Base-by-base conservation (phyloP, 176 grass and related monocot species). In the Cymbopogon citratus region DNA sequence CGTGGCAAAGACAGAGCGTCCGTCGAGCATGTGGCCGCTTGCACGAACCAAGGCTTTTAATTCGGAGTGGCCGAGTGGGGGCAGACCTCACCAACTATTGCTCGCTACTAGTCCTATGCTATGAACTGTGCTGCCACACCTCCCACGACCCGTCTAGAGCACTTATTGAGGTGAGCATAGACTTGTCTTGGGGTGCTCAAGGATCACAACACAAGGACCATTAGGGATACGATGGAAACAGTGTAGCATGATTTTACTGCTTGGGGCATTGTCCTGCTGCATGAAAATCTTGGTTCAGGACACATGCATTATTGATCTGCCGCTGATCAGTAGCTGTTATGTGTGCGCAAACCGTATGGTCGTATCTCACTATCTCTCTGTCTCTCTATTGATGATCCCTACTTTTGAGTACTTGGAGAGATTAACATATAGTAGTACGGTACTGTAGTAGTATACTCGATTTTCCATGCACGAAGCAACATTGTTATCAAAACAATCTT, bases 21-120 rank as follows among this genome's bases (percentile, higher is more conserved):
- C 36, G 36, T 38, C 38, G 38, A 40, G 38, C 87, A 60, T 73
- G 73, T 73, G 78, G 36, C 57, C 28, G n/a, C 2, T 25, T 79
- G 84, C 84, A 24, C 29, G 33, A 18, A 9, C 31, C 25, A 11
- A 27, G 19, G 28, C 77, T 85, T 85, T 78, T 86, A 66, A 86
- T 78, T 67, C 35, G 6, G 16, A 66, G 18, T 57, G 52, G 8
- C 43, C 4, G n/a, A 60, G 13, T 60, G 54, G 56, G n/a, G 61
- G 8, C 34, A 31, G 67, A 82, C 72, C 73, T 83, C 73, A 86
- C 59, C 74, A 74, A 74, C 84, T 52, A 52, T 63, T 10, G 9
- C 27, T 61, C 78, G 64, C 77, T 65, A 5, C 77, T 65, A 5
- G 33, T 81, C 34, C 12, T 75, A 40, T 56, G 38, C 66, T 54